Evolutionary conservation across 768 basidiomycete genomes (phyloP).

Genomic region (Hydnum rufescens): DNA sequence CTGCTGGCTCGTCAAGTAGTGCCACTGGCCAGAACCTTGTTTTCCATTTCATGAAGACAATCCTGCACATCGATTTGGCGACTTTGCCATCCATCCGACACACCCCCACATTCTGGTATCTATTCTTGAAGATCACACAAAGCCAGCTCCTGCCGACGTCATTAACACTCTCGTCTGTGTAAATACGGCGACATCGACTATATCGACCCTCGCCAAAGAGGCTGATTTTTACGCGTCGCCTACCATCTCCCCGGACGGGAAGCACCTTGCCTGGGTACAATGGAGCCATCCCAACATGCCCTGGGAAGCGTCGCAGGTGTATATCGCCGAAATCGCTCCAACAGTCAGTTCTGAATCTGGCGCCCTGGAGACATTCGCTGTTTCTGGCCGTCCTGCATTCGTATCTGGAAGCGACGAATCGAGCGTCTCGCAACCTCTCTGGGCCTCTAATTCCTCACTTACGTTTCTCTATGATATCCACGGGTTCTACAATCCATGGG

Average conservation of each 20-base stretch:
- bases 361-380: slow-evolving; percentile 17
- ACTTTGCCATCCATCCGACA: slow-evolving; percentile 37
- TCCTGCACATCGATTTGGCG: slow-evolving; percentile 37
- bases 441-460: slow-evolving; percentile 35
- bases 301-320: slow-evolving; percentile 39
- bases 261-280: slow-evolving; percentile 37
- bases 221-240: slow-evolving; percentile 56
- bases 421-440: slow-evolving; percentile 38
- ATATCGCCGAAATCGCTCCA: slow-evolving; percentile 26
- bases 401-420: slow-evolving; percentile 27
- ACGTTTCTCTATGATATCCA: slow-evolving; percentile 45
- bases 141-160: slow-evolving; percentile 29
- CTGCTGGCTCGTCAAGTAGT: not conserved
- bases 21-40: not conserved
- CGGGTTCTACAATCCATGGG: slow-evolving; percentile 50
- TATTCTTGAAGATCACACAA: slow-evolving; percentile 53
- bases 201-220: slow-evolving; percentile 31
- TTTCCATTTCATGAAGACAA: slow-evolving; percentile 20
- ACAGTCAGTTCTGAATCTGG: slow-evolving; percentile 1
- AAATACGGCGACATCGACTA: slow-evolving; percentile 25
- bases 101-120: slow-evolving; percentile 35
- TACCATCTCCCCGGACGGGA: slow-evolving; percentile 39
- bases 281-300: slow-evolving; percentile 53
- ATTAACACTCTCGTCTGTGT: slow-evolving; percentile 39
- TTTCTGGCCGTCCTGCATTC: slow-evolving; percentile 27